Evolutionary conservation across 2,329 filamentous ascomycete species (phyloP), one percentile per base, ranked within the genome.

Genomic region (Clarireedia monteithiana): DNA sequence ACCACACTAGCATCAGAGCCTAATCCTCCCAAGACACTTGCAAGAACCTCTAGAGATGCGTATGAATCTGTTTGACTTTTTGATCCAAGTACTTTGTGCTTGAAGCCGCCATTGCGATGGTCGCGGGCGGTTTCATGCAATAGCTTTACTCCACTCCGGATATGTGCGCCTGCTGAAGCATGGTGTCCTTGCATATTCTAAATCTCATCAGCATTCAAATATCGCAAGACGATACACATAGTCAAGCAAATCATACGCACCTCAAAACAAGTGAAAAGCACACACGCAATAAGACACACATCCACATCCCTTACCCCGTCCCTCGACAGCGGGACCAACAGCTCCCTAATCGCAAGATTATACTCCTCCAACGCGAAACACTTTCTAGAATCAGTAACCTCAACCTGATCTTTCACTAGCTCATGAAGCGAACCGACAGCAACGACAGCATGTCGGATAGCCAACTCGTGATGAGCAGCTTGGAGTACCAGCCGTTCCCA

Each of bases 401-500:
- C 38, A 5, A 15, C 36, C 42, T 58, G 24, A 3, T 38, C 50
- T 6, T 60, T 49, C 26, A 52, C 55, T 5, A 47, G 2, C 45
- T 66, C 59, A 52, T 65, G 63, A 0, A 66, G 45, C 38, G 64
- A 57, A 5, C 60, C 62, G 50, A 65, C 26, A 2, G 62, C 63
- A 39, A 66, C 44, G 14, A 62, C 45, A 3, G 62, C 61, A 59
- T 64, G 61, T 12, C 54, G 58, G 15, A 65, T 48, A 9, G 61
- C 56, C 2, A 60, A 50, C 46, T 64, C 61, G 2, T 74, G 72
- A 60, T 85, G 79, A 49, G 81, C 84, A 66, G 82, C 80, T 62
- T 82, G 79, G 23, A 86, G 68, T 2, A 86, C 81, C 15, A 77
- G 75, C 48, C 75, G 73, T 1, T 77, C 81, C 83, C 83, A 87